Percentiles rank a stretch among this genome's conserved stretches.
phyloP scores from a whole-genome alignment of 2,329 filamentous ascomycete species.

The Penicillium sp. region DNA sequence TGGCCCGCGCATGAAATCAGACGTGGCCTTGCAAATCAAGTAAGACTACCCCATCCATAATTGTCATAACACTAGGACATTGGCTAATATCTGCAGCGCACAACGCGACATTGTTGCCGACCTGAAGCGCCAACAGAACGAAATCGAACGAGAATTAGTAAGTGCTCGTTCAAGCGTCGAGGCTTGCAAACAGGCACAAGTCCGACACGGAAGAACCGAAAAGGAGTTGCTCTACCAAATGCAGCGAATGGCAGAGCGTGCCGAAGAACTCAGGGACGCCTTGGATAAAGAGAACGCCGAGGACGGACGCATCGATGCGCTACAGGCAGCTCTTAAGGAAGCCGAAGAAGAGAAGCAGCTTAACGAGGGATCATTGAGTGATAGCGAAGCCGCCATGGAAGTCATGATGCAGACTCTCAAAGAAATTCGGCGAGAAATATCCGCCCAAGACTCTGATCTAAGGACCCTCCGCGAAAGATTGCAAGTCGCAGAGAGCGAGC shows the following conservation, averaged over 20 bases:
- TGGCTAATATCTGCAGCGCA: conserved; percentile 29
- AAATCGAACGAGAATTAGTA: conserved; percentile 52
- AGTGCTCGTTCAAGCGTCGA: conserved; percentile 51
- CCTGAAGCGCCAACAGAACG: conserved; percentile 55
- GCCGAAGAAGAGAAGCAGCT: conserved; percentile 51
- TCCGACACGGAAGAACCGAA: conserved; percentile 49
- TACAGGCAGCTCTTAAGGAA: conserved; percentile 60
- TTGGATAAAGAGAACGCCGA: conserved; percentile 58
- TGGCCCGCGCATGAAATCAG: conserved; percentile 73
- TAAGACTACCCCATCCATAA: conserved; percentile 27
- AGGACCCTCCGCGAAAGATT: conserved; percentile 44
- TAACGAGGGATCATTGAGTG: conserved; percentile 48
- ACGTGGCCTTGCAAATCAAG: conserved; percentile 66
- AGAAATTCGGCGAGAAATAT: conserved; percentile 36
- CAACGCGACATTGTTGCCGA: conserved; percentile 52
- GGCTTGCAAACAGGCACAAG: conserved; percentile 51
- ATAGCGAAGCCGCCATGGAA: conserved; percentile 49
- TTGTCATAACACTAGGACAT: neutral
- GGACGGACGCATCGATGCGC: conserved; percentile 62
- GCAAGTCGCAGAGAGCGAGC: conserved; percentile 57
- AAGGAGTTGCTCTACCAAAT: conserved; percentile 54
- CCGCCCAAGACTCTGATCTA: conserved; percentile 37
- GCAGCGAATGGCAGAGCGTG: conserved; percentile 61
- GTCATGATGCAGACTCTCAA: conserved; percentile 42
- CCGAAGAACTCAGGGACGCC: conserved; percentile 66